These are phyloP conservation scores for Fagus sylvatica DNA, from an alignment of 306 rosid species.

Conservation along the genomic window DNA sequence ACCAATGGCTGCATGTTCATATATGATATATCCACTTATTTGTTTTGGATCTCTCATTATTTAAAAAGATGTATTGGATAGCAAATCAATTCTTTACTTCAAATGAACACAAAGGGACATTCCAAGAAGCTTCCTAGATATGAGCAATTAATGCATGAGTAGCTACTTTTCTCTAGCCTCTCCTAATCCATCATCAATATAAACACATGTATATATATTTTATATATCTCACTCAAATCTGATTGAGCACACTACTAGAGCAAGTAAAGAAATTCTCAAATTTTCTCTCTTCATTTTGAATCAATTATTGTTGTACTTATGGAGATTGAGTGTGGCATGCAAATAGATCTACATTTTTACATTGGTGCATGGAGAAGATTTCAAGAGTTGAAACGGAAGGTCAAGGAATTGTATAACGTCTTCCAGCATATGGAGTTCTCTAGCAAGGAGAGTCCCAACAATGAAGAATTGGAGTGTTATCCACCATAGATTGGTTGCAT, in stretches of 20 bases:
- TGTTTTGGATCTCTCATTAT: not conserved
- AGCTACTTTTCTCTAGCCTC: not conserved
- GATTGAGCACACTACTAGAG: not conserved
- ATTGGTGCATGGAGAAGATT: not conserved
- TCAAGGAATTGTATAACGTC: not conserved
- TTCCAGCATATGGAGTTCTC: not conserved
- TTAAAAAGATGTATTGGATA: not conserved
- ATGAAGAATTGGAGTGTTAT: not conserved
- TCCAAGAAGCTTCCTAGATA: constrained; percentile 5
- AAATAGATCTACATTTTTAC: not conserved
- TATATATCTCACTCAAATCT: too few relatives aligned
- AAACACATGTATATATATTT: not conserved
- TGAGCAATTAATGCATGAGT: not conserved
- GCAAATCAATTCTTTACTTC: not conserved
- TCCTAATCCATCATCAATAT: too few relatives aligned
- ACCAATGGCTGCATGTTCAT: not conserved
- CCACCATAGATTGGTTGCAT: not conserved
- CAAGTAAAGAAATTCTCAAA: not conserved
- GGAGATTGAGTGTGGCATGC: not conserved
- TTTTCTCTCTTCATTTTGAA: not conserved
- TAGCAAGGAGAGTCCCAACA: not conserved
- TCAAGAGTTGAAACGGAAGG: constrained; percentile 3
- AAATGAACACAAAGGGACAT: constrained; percentile 1
- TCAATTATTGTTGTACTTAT: not conserved
- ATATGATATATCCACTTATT: not conserved